These are phyloP conservation scores for Geotrichum siamense DNA, from an alignment of 1,139 yeast species.

Conservation along the genomic window DNA sequence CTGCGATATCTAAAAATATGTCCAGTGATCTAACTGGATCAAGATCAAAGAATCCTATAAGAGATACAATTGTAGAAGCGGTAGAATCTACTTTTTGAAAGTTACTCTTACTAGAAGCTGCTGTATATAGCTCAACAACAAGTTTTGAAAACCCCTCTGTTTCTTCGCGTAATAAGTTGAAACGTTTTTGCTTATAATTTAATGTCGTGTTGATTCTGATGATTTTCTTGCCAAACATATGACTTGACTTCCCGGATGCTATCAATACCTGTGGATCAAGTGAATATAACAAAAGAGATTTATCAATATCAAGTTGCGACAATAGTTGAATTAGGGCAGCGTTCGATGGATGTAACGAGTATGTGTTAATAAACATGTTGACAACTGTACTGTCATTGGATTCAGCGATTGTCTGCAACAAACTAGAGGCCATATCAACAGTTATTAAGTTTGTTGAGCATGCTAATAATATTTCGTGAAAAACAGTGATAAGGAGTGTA, in stretches of 20 bases:
- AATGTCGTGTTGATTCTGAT: constrained; percentile 42
- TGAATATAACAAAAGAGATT: constrained; percentile 21
- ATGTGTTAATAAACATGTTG: constrained; percentile 23
- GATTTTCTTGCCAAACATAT: constrained; percentile 37
- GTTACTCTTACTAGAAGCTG: constrained; percentile 41
- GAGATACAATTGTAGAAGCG: constrained; percentile 46
- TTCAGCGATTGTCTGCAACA: constrained; percentile 11
- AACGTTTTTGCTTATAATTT: constrained; percentile 63
- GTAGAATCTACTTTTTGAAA: constrained; percentile 42
- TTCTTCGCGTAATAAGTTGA: constrained; percentile 69
- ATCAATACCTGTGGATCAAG: constrained; percentile 26
- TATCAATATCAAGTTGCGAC: constrained; percentile 22
- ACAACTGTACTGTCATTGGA: constrained; percentile 8
- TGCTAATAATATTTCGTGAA: constrained; percentile 23
- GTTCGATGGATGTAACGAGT: constrained; percentile 20
- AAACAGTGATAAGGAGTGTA: constrained; percentile 19
- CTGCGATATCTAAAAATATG: constrained; percentile 47
- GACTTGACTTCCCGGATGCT: constrained; percentile 24
- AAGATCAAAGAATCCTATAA: constrained; percentile 70
- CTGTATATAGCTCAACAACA: constrained; percentile 43
- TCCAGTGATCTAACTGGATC: constrained; percentile 73
- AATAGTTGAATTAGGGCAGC: constrained; percentile 21
- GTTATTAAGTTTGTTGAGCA: constrained; percentile 17
- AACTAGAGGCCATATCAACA: constrained; percentile 12
- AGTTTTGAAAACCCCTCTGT: constrained; percentile 74